Evolutionary conservation across 2,329 filamentous ascomycete species (phyloP).

Genomic region (Ciborinia camelliae): DNA sequence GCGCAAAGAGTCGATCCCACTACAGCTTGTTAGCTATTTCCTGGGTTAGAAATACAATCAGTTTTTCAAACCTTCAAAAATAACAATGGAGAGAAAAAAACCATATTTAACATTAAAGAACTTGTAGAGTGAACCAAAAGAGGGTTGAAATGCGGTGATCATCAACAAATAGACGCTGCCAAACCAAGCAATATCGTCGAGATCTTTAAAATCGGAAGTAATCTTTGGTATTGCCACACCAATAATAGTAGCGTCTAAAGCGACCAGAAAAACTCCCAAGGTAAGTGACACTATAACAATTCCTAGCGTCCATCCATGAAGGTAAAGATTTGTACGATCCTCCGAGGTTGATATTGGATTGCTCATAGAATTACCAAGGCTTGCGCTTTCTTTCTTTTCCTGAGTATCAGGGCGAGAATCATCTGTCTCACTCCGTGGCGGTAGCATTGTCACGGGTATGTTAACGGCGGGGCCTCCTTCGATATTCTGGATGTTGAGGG

Average conservation of each 20-base stretch:
- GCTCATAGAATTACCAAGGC: too few species aligned
- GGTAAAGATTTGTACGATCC: neutral
- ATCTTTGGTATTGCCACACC: constrained; percentile 48
- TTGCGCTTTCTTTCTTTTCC: too few species aligned
- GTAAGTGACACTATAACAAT: neutral
- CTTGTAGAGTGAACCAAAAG: constrained; percentile 24
- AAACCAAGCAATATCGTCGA: constrained; percentile 47
- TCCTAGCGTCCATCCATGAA: neutral
- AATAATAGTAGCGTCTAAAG: constrained; percentile 6
- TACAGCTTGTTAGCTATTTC: neutral
- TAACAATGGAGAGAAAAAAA: constrained; percentile 26
- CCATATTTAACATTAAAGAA: constrained; percentile 30
- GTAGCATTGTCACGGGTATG: too few species aligned
- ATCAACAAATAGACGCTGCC: constrained; percentile 39
- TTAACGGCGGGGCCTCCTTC: too few species aligned
- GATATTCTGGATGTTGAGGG: too few species aligned
- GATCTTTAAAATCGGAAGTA: constrained; percentile 48
- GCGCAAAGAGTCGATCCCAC: constrained; percentile 47
- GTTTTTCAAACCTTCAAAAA: neutral
- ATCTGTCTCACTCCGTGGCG: too few species aligned
- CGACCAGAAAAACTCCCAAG: neutral
- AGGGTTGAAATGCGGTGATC: constrained; percentile 33
- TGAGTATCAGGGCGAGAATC: too few species aligned
- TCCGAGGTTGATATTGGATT: too few species aligned
- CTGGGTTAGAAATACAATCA: neutral